Percentiles rank a stretch among this genome's conserved stretches.
phyloP scores from a whole-genome alignment of 75 land plant species.

The Cryptomeria japonica region DNA sequence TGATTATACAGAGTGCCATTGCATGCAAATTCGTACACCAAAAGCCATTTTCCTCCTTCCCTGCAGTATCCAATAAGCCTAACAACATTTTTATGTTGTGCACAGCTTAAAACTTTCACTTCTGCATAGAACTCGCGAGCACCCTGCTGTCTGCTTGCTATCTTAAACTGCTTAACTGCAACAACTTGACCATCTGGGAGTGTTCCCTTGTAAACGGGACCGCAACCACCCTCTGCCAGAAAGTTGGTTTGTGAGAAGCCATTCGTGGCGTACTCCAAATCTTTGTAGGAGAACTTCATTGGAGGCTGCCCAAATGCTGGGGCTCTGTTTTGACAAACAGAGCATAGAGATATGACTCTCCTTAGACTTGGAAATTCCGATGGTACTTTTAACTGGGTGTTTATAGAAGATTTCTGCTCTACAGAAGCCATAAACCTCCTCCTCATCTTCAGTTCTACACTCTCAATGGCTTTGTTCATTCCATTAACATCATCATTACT shows the following conservation, averaged over 20 bases:
- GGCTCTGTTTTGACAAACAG: constrained; percentile 42
- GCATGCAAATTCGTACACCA: constrained; percentile 61
- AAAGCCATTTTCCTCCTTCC: constrained; percentile 25
- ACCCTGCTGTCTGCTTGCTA: constrained; percentile 32
- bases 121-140: constrained; percentile 41
- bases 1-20: constrained; percentile 52
- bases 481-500: background rate
- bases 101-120: constrained; percentile 41
- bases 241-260: constrained; percentile 22
- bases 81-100: constrained; percentile 59
- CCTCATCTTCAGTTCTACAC: background rate
- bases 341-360: constrained; percentile 24
- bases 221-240: constrained; percentile 47
- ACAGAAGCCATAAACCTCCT: background rate
- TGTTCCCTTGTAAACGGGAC: constrained; percentile 38
- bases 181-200: constrained; percentile 50
- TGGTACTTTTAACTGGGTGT: background rate
- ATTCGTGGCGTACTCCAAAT: constrained; percentile 39
- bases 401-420: background rate
- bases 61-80: constrained; percentile 54
- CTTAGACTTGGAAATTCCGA: background rate
- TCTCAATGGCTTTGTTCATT: background rate
- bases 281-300: constrained; percentile 28
- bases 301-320: constrained; percentile 52
- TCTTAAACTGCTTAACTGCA: constrained; percentile 52